Conservation (phyloP, 2,329 filamentous ascomycete genomes). For the Neocucurbitaria cava region DNA sequence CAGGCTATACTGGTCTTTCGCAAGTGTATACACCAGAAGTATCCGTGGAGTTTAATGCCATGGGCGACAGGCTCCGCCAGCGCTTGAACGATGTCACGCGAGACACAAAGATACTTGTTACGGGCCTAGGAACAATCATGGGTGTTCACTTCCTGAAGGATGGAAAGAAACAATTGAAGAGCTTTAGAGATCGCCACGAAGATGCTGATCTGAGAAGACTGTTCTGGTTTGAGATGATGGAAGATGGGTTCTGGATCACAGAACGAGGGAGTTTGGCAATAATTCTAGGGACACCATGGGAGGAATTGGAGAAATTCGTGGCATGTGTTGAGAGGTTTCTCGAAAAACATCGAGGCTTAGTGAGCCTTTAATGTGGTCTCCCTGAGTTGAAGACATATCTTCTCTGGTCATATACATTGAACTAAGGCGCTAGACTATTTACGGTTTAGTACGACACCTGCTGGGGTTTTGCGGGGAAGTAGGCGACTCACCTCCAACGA, state of each 20-base stretch:
- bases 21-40: conserved; percentile 46
- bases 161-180: conserved; percentile 35
- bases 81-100: conserved; percentile 32
- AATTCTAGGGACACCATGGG: conserved; percentile 42
- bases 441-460: neutral
- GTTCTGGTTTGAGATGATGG: conserved; percentile 49
- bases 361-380: conserved; percentile 6
- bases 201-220: conserved; percentile 40
- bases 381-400: no score
- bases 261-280: conserved; percentile 46
- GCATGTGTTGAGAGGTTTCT: conserved; percentile 27
- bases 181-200: conserved; percentile 34
- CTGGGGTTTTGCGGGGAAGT: neutral
- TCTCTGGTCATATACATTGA: no score
- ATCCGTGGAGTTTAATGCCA: conserved; percentile 34
- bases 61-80: conserved; percentile 41
- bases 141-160: conserved; percentile 46
- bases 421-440: neutral
- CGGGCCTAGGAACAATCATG: conserved; percentile 47
- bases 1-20: conserved; percentile 55
- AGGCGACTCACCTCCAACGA: conserved; percentile 1
- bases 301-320: conserved; percentile 45
- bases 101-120: conserved; percentile 47
- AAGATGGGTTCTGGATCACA: conserved; percentile 47
- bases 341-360: conserved; percentile 20